phyloP scores from a whole-genome alignment of 306 rosid species.

The Malus domestica region ASM211411v1 NC_041803.1:52059501-52060000 shows the following conservation, averaged over 20 bases:
- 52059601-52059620: not conserved
- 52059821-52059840: conserved; percentile 41
- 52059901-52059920: not conserved
- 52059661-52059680: conserved; percentile 13
- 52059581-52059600: too few species aligned
- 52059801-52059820: conserved; percentile 50
- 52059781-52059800: conserved; percentile 31
- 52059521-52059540: too few species aligned
- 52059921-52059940: not conserved
- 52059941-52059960: conserved; percentile 16
- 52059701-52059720: conserved; percentile 20
- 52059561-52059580: too few species aligned
- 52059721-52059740: conserved; percentile 18
- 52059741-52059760: conserved; percentile 32
- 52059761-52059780: conserved; percentile 38
- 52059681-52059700: conserved; percentile 16
- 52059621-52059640: conserved; percentile 9
- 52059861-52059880: conserved; percentile 11
- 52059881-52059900: not conserved
- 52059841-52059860: conserved; percentile 20
- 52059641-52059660: conserved; percentile 2
- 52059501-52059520: too few species aligned
- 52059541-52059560: too few species aligned
- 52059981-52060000: conserved; percentile 34
- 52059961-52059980: conserved; percentile 38